phyloP scores from a whole-genome alignment of 495 filamentous ascomycete genomes.

The Aspergillus nidulans region DNA sequence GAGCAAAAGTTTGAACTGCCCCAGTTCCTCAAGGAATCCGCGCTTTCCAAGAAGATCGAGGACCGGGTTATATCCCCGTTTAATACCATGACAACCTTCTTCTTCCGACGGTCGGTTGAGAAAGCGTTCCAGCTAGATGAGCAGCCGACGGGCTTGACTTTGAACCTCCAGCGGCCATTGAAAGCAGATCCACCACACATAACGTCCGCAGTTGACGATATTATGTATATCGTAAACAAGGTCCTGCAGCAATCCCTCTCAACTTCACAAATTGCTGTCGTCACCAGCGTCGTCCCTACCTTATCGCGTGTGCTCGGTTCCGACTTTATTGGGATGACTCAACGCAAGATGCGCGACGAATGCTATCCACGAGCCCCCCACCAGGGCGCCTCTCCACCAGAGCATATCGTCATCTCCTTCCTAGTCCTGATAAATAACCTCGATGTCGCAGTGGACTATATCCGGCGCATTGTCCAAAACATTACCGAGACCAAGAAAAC shows the following conservation, averaged over 20 bases:
- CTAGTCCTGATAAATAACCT: constrained; percentile 93
- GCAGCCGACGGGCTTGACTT: constrained; percentile 69
- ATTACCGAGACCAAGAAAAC: constrained; percentile 47
- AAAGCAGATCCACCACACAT: constrained; percentile 79
- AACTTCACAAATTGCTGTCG: constrained; percentile 73
- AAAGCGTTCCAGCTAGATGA: constrained; percentile 99
- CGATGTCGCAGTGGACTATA: constrained; percentile 84
- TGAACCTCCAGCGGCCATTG: constrained; percentile 65
- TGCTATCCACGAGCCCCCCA: constrained; percentile 73
- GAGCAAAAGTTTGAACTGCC: constrained; percentile 49
- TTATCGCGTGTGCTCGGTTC: constrained; percentile 82
- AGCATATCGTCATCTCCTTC: constrained; percentile 78
- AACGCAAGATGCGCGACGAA: constrained; percentile 95
- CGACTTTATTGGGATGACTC: constrained; percentile 95
- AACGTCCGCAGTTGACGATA: constrained; percentile 92
- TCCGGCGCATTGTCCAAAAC: constrained; percentile 74
- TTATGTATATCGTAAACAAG: constrained; percentile 98
- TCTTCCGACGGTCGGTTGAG: constrained; percentile 91
- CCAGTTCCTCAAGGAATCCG: constrained; percentile 66
- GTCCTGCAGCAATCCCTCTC: constrained; percentile 79
- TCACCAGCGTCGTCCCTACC: constrained; percentile 71
- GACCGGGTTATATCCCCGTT: constrained; percentile 71
- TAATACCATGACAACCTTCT: constrained; percentile 87
- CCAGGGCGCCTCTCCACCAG: constrained; percentile 74
- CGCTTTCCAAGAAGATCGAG: constrained; percentile 68